phyloP scores from a whole-genome alignment of 805 yeast species.

The Metschnikowia reukaufii region DNA sequence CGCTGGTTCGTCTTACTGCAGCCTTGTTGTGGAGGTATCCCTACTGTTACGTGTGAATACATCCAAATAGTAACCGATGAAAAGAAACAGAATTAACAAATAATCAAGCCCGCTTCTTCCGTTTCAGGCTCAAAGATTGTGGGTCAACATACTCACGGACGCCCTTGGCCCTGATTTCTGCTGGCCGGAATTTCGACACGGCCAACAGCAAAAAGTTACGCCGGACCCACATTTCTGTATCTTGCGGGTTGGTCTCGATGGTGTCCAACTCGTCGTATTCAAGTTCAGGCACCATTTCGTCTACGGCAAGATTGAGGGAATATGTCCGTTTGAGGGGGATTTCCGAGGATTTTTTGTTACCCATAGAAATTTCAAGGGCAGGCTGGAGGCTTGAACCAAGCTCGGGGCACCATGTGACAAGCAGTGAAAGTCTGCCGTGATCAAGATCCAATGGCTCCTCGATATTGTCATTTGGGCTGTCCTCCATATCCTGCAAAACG shows the following conservation, averaged over 20 bases:
- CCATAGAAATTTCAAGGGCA: slow-evolving; percentile 16
- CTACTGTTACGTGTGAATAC: no score
- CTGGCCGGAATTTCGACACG: slow-evolving; percentile 35
- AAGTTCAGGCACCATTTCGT: slow-evolving; percentile 39
- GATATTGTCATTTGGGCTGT: neutral
- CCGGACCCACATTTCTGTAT: slow-evolving; percentile 38
- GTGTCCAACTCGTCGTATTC: slow-evolving; percentile 36
- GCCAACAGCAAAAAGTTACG: slow-evolving; percentile 37
- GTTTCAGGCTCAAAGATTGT: slow-evolving; percentile 1
- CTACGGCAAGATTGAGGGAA: slow-evolving; percentile 29
- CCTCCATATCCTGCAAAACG: slow-evolving; percentile 24
- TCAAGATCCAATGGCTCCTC: slow-evolving; percentile 12
- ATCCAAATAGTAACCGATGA: no score
- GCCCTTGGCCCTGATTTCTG: slow-evolving; percentile 25
- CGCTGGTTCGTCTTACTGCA: slow-evolving; percentile 1
- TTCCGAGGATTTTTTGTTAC: slow-evolving; percentile 7
- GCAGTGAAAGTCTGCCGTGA: slow-evolving; percentile 22
- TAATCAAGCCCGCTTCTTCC: slow-evolving; percentile 3
- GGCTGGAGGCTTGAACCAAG: slow-evolving; percentile 21
- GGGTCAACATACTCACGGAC: slow-evolving; percentile 21
- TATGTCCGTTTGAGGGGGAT: slow-evolving; percentile 21
- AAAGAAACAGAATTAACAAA: neutral
- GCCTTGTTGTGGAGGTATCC: no score
- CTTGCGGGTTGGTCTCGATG: slow-evolving; percentile 42
- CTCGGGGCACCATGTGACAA: slow-evolving; percentile 25